Evolutionary conservation across 805 yeast species (phyloP).

Genomic region (Monosporozyma solicola): DNA sequence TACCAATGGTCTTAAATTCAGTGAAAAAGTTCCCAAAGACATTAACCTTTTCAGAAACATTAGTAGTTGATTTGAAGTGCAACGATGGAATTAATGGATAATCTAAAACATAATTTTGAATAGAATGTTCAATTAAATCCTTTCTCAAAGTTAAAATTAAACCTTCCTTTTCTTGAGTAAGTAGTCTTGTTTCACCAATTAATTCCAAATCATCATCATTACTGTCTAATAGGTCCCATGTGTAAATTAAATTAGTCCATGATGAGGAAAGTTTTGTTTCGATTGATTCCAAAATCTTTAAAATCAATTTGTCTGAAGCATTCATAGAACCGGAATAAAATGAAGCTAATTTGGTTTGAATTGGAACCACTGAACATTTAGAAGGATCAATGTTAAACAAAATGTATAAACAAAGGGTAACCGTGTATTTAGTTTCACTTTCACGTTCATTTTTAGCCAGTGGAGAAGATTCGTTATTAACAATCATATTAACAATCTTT

Average conservation of each 20-base stretch:
- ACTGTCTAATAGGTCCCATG: conserved; percentile 54
- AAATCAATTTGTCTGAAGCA: conserved; percentile 54
- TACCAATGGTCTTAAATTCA: conserved; percentile 6
- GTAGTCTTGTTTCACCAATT: conserved; percentile 40
- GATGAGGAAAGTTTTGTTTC: conserved; percentile 47
- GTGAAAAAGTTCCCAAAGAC: conserved; percentile 26
- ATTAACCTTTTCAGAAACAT: conserved; percentile 19
- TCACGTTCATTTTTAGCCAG: conserved; percentile 26
- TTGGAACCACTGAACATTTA: conserved; percentile 36
- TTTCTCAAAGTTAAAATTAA: conserved; percentile 45
- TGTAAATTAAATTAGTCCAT: conserved; percentile 55
- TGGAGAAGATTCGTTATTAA: conserved; percentile 41
- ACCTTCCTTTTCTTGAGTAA: conserved; percentile 39
- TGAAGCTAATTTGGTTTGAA: conserved; percentile 43
- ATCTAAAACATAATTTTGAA: conserved; percentile 29
- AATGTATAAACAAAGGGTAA: conserved; percentile 39
- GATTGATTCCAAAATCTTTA: conserved; percentile 43
- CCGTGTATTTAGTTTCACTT: conserved; percentile 30
- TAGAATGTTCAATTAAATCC: conserved; percentile 40
- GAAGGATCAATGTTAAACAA: conserved; percentile 42
- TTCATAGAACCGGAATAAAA: conserved; percentile 57
- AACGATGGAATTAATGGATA: conserved; percentile 24
- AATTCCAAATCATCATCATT: conserved; percentile 34
- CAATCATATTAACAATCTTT: conserved; percentile 53
- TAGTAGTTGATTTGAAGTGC: background rate